These are phyloP conservation scores for Coccomyxa sp. DNA, from an alignment of 139 green algal species.

Conservation along the genomic window DNA sequence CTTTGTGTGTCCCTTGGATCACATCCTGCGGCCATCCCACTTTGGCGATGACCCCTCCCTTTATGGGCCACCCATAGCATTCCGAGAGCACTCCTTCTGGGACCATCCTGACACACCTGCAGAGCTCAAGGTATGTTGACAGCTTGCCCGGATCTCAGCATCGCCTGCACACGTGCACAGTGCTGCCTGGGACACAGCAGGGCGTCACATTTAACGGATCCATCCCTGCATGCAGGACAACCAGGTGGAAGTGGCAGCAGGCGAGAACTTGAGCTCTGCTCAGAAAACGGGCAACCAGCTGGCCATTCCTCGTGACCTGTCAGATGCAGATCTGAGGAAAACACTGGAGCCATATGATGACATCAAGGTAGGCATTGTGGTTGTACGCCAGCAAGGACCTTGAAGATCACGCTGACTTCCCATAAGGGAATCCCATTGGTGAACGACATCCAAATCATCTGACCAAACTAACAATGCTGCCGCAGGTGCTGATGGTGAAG, in stretches of 20 bases:
- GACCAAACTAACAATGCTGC: background rate
- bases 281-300: background rate
- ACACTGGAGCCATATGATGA: background rate
- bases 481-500: background rate
- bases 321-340: background rate
- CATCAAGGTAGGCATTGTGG: background rate
- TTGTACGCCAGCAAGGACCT: background rate
- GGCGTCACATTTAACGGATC: background rate
- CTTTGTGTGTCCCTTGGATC: slow-evolving; percentile 1
- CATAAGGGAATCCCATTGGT: background rate
- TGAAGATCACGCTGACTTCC: background rate
- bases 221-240: background rate
- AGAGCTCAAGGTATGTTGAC: background rate
- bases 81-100: slow-evolving; percentile 5
- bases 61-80: background rate
- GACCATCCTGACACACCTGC: background rate
- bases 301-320: background rate
- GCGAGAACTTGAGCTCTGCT: background rate
- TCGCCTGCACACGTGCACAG: background rate
- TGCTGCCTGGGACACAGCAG: background rate
- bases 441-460: background rate
- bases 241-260: background rate
- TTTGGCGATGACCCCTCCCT: background rate
- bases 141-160: background rate
- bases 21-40: background rate